These are phyloP conservation scores for Epicoccum nigrum DNA, from an alignment of 2,329 filamentous ascomycete species.

Conservation along the genomic window DNA sequence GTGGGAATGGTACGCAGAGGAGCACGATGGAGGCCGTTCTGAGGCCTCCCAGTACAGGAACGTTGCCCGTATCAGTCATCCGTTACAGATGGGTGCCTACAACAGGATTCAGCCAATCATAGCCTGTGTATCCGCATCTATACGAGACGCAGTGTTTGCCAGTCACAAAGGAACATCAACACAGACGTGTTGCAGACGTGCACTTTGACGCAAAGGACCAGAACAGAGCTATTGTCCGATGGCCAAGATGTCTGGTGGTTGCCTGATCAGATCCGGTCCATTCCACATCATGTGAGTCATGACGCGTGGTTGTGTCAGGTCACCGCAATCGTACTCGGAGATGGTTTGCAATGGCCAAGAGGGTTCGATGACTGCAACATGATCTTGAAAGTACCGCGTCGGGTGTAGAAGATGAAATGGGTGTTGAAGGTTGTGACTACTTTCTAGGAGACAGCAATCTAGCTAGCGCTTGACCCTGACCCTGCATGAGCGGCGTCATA, in stretches of 20 bases:
- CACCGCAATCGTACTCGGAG: neutral
- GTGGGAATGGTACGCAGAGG: too few species aligned
- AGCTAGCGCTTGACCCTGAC: slow-evolving; percentile 18
- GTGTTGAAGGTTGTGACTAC: too few species aligned
- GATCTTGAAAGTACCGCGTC: too few species aligned
- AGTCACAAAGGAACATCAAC: neutral
- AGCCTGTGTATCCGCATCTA: neutral
- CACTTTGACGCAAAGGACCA: neutral
- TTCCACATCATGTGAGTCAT: neutral
- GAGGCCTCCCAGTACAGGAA: slow-evolving; percentile 7
- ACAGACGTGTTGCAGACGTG: neutral
- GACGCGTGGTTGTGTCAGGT: neutral
- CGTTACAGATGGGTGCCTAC: slow-evolving; percentile 16
- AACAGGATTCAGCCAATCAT: slow-evolving; percentile 12
- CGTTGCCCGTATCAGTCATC: slow-evolving; percentile 19
- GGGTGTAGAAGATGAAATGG: too few species aligned
- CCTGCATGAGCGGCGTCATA: slow-evolving; percentile 35
- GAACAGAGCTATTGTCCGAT: neutral
- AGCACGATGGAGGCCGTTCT: neutral
- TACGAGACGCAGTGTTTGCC: neutral
- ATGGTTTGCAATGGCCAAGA: too few species aligned
- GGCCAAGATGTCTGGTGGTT: neutral
- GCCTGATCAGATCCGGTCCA: neutral
- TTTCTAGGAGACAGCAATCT: neutral
- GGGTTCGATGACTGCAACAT: too few species aligned